Conservation (phyloP, 1,139 yeast species). For the Kurtzmaniella quercitrusa region DNA sequence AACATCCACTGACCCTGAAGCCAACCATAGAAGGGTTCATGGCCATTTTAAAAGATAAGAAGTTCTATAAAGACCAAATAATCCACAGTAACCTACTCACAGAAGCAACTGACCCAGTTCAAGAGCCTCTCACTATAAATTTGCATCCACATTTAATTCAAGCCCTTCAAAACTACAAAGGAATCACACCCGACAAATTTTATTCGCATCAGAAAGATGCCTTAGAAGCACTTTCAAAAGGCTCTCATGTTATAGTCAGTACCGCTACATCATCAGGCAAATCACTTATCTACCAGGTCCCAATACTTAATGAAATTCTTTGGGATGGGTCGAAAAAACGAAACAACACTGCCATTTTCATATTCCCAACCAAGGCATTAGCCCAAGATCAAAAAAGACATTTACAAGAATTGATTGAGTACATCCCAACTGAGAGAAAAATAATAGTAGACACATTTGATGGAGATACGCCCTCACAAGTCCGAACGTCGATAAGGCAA, state of each 20-base stretch:
- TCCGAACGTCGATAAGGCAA: conserved; percentile 50
- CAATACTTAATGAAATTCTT: conserved; percentile 62
- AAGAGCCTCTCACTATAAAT: conserved; percentile 19
- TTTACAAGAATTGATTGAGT: conserved; percentile 52
- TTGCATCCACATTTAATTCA: conserved; percentile 43
- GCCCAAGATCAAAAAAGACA: conserved; percentile 95
- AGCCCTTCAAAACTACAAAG: conserved; percentile 47
- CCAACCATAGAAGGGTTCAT: conserved; percentile 38
- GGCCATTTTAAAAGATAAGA: conserved; percentile 35
- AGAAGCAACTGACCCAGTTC: conserved; percentile 1
- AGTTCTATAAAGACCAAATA: conserved; percentile 60
- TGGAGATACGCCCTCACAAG: conserved; percentile 75
- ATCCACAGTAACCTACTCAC: conserved; percentile 15
- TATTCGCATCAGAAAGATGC: conserved; percentile 85
- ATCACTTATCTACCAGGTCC: conserved; percentile 84
- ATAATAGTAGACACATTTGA: conserved; percentile 76
- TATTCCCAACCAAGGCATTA: conserved; percentile 94
- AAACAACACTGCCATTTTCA: conserved; percentile 65
- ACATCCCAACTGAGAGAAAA: conserved; percentile 22
- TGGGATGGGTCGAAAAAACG: conserved; percentile 26
- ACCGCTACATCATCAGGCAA: conserved; percentile 97
- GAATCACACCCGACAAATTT: conserved; percentile 43
- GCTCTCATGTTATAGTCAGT: conserved; percentile 67
- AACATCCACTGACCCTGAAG: conserved; percentile 8
- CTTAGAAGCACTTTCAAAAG: conserved; percentile 48